Base-by-base conservation (phyloP, 2,329 filamentous ascomycete species). In the Davidsoniella australis region DNA sequence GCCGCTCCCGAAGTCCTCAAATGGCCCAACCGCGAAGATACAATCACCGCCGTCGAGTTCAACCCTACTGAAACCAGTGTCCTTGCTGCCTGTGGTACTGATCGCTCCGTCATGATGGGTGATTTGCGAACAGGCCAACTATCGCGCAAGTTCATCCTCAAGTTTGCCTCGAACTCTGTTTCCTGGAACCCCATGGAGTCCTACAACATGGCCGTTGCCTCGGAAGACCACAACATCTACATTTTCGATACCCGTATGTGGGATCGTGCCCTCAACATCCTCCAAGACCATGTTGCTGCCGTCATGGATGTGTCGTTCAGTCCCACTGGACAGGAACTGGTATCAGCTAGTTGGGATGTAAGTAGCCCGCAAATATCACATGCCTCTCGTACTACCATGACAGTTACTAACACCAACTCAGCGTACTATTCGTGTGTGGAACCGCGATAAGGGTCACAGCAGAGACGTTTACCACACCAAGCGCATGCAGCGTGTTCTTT, bases 281-380 rank as follows among this genome's bases (percentile, higher is more conserved):
- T 94, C 48, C 91, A 89, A 63, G 85, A 89, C 58, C 86, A 94
- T 61, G 87, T 94, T 45, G 71, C 73, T 43, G 91, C 91, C 17
- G 88, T 95, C 20, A 95, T 95, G 85, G 88, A 94, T 62, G 82
- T 98, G 39, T 86, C 95, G 60, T 98, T 89, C 66, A 88, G 82
- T 45, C 89, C 91, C 0, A 96, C 91, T 0, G 91, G 91, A 53
- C 83, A 95, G 62, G 88, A 95, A 62, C 75, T 98, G 42, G 86
- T 96, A 17, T 85, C 82, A 12, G 91, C 85, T 4, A 87, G 82
- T 0, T 93, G 91, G 66, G 54, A 86, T 74, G 50, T 52, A 49
- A 52, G 46, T 49, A 14, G 26, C 20, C 9, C 7, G n/a, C 54
- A 45, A 12, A 33, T 20, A n/a, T 14, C 24, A 10, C 4, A 41